Conservation (phyloP, 2,329 filamentous ascomycete genomes). For the Colletotrichum viniferum region DNA sequence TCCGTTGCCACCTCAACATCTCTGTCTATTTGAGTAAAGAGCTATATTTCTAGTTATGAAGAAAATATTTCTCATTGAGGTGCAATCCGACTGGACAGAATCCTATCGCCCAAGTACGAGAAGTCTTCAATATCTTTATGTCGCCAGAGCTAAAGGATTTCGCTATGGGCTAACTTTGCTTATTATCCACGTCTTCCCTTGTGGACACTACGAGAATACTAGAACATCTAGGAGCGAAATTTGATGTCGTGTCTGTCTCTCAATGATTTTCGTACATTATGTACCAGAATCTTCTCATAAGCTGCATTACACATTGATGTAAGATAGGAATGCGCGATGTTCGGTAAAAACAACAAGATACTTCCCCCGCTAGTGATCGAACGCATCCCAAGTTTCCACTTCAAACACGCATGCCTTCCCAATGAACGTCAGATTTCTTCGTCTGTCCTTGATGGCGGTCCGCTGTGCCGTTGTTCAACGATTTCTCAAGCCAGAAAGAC, state of each 20-base stretch:
- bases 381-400: no score
- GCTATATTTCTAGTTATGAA: no score
- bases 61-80: no score
- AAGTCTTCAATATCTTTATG: no score
- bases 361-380: not conserved
- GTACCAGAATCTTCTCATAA: fast-evolving
- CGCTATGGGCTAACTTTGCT: no score
- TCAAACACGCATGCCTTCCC: fast-evolving
- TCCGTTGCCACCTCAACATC: no score
- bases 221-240: not conserved
- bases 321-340: not conserved
- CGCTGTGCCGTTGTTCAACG: not conserved
- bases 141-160: no score
- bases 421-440: not conserved
- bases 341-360: not conserved
- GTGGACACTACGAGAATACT: no score
- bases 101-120: no score
- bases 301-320: not conserved
- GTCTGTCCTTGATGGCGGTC: not conserved
- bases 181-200: no score
- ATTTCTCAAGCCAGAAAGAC: not conserved
- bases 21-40: no score
- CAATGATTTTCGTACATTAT: not conserved
- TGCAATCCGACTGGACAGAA: no score
- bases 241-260: not conserved